Evolutionary conservation across 2,329 filamentous ascomycete species (phyloP), one percentile per base, ranked within the genome.

Genomic region (Leptographium lundbergii): DNA sequence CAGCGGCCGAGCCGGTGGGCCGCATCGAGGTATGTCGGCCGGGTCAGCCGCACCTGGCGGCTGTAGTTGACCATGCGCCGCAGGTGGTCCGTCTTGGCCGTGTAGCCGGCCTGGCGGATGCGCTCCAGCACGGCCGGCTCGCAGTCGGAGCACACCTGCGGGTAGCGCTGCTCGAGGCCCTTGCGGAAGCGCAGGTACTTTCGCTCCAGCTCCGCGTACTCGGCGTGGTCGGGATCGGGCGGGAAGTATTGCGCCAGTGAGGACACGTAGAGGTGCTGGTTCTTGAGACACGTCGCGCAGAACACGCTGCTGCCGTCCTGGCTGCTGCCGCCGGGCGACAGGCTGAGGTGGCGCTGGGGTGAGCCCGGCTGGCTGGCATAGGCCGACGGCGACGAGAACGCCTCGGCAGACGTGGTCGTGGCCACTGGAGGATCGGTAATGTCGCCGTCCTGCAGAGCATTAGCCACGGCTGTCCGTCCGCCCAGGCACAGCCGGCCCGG

Each of bases 61-160:
- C 77, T 85, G 64, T 81, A 82, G 53, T 89, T 84, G 73, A 95
- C 83, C 76, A 89, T 84, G 62, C 87, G 81, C 56, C 86, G 79
- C 36, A 95, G 71, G 63, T 90, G 81, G 65, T 95, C 89, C n/a
- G 88, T 87, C 71, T 89, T 89, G 32, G 91, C 91, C 36, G 85
- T 87, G 68, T 95, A 95, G 10, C 82, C 86, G 0, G 89, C 84
- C 64, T 83, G 77, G 25, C 81, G 78, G 57, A 96, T 84, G 61
- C 84, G 81, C 42, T 80, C 75, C 62, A 86, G 81, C 25, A 92
- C 91, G 61, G 77, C 82, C 6, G 85, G 87, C 63, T 88, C 87
- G 71, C 94, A 99, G 53, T 82, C 77, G 62, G 80, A 80, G 74
- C 94, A 99, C 60, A 96, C 86, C 68, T 94, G 90, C 0, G 94